A percentile compares a stretch with the other conserved stretches of the same genome.
Evolutionary conservation across 805 yeast genomes (phyloP).

Genomic region (Ogataea trehaloabstinens): DNA sequence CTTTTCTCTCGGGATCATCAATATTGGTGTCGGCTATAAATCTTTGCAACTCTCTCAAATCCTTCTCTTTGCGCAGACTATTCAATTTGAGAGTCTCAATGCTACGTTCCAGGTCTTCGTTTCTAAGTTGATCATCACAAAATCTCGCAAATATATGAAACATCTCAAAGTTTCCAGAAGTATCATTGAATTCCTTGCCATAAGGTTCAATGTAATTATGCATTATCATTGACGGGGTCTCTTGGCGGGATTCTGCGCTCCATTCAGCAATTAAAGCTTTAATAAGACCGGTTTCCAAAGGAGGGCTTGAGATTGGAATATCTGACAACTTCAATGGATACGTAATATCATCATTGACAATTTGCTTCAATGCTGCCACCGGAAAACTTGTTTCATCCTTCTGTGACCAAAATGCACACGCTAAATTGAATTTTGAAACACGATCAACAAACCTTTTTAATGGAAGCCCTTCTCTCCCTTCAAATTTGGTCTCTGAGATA

Average conservation of each 20-base stretch:
- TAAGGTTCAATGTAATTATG: slow-evolving; percentile 49
- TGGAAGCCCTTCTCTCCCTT: slow-evolving; percentile 1
- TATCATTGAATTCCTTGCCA: slow-evolving; percentile 1
- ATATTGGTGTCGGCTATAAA: slow-evolving; percentile 42
- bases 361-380: slow-evolving; percentile 47
- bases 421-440: slow-evolving; percentile 45
- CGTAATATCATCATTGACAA: slow-evolving; percentile 18
- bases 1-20: slow-evolving; percentile 45
- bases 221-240: slow-evolving; percentile 58
- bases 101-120: slow-evolving; percentile 42
- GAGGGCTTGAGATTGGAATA: slow-evolving; percentile 11
- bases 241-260: slow-evolving; percentile 71
- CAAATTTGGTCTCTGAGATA: slow-evolving; percentile 28
- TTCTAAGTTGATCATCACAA: slow-evolving; percentile 62
- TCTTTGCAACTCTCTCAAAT: slow-evolving; percentile 46
- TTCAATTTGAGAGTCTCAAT: slow-evolving; percentile 36
- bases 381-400: slow-evolving; percentile 54
- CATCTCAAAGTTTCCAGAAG: slow-evolving; percentile 32
- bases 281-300: slow-evolving; percentile 16
- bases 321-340: slow-evolving; percentile 3
- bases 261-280: slow-evolving; percentile 55
- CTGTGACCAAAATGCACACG: slow-evolving; percentile 64
- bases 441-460: slow-evolving; percentile 13
- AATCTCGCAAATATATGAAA: slow-evolving; percentile 67
- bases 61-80: slow-evolving; percentile 38